These are phyloP conservation scores for Lichtheimia hyalospora DNA, from an alignment of 371 early-diverging fungal genomes.

Conservation along the genomic window DNA sequence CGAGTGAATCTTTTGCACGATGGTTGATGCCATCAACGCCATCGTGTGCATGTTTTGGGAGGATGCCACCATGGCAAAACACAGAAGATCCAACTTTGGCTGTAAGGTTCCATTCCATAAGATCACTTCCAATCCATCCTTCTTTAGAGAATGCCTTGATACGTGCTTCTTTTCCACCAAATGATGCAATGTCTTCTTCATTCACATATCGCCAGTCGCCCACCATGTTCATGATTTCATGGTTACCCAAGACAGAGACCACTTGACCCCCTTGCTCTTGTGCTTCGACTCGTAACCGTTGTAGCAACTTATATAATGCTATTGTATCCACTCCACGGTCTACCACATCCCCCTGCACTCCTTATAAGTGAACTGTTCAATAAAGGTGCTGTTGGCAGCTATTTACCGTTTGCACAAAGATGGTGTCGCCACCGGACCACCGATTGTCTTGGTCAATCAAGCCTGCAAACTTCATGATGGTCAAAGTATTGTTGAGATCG, in stretches of 20 bases:
- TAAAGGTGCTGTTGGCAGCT: neutral
- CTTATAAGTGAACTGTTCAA: conserved; percentile 1
- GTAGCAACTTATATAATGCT: conserved; percentile 59
- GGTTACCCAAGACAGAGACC: conserved; percentile 62
- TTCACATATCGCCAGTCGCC: conserved; percentile 77
- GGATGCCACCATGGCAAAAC: conserved; percentile 77
- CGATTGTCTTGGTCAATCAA: conserved; percentile 56
- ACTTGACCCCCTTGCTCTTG: conserved; percentile 57
- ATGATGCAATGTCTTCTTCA: conserved; percentile 59
- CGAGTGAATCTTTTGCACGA: conserved; percentile 40
- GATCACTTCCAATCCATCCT: conserved; percentile 69
- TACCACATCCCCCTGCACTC: conserved; percentile 67
- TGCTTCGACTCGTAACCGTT: conserved; percentile 62
- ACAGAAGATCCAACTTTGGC: conserved; percentile 64
- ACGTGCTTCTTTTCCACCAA: conserved; percentile 60
- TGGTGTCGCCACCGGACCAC: conserved; percentile 66
- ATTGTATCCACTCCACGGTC: conserved; percentile 78
- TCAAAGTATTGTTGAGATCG: conserved; percentile 56
- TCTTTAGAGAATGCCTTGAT: conserved; percentile 53
- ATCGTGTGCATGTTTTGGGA: conserved; percentile 44
- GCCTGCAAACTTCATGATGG: conserved; percentile 62
- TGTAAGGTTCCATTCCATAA: conserved; percentile 57
- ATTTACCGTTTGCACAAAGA: conserved; percentile 51
- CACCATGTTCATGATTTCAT: conserved; percentile 76
- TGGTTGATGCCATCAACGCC: conserved; percentile 63